A percentile compares a stretch with the other conserved stretches of the same genome.
phyloP scores from a whole-genome alignment of 2,329 filamentous ascomycete species.

The Periconia sp. region DNA sequence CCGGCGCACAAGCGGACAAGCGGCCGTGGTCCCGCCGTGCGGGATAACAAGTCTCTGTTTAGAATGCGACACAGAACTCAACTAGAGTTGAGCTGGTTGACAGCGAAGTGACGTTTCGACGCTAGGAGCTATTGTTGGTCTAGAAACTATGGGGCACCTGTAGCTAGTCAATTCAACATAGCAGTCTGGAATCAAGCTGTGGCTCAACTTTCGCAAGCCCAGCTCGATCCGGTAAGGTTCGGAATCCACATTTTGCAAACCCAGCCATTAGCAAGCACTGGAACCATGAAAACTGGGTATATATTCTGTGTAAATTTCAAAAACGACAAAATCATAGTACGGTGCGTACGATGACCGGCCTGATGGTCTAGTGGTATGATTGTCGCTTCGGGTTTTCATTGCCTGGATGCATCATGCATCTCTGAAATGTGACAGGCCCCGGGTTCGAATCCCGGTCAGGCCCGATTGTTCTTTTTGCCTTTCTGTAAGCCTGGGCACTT shows the following conservation, averaged over 20 bases:
- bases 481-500: too few species aligned
- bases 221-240: background rate
- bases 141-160: background rate
- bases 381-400: conserved; percentile 32
- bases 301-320: background rate
- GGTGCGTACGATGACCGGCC: conserved; percentile 20
- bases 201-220: too few species aligned
- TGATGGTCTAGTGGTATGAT: conserved; percentile 40
- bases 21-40: background rate
- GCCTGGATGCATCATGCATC: conserved; percentile 13
- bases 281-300: too few species aligned
- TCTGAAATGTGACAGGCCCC: conserved; percentile 32
- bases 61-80: conserved; percentile 5
- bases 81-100: conserved; percentile 1
- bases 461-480: conserved; percentile 10
- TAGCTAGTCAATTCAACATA: too few species aligned
- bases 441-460: conserved; percentile 28
- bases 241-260: too few species aligned
- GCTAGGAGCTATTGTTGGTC: conserved; percentile 3
- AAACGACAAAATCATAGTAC: conserved; percentile 1
- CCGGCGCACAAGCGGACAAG: conserved; percentile 1
- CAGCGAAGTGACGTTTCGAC: background rate
- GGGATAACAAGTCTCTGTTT: background rate
- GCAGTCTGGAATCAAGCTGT: too few species aligned
- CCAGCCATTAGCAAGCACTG: too few species aligned